A percentile compares a stretch with the other conserved stretches of the same genome.
Evolutionary conservation across 495 filamentous ascomycete genomes (phyloP).

Genomic region (Pyrenula aspistea): DNA sequence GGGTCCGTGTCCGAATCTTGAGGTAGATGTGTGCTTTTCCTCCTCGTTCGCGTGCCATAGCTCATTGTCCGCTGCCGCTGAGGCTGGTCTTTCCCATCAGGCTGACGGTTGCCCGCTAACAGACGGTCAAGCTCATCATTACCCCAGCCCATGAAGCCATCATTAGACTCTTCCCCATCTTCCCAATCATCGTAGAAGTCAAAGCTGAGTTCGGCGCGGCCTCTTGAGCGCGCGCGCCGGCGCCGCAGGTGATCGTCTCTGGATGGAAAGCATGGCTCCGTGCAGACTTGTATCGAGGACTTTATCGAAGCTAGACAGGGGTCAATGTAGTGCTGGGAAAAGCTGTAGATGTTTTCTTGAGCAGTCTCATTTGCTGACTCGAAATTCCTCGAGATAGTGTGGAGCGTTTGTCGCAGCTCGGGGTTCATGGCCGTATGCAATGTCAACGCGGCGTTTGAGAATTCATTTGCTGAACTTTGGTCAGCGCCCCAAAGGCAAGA

Average conservation of each 20-base stretch:
- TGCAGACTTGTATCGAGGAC: constrained; percentile 55
- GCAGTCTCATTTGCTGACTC: constrained; percentile 87
- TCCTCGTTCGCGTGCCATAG: constrained; percentile 58
- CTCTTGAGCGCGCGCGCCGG: constrained; percentile 41
- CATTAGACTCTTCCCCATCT: constrained; percentile 51
- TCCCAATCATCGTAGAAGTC: constrained; percentile 99
- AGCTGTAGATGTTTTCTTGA: constrained; percentile 77
- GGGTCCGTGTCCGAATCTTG: constrained; percentile 58
- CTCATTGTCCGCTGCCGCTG: constrained; percentile 72
- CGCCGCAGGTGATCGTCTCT: constrained; percentile 64
- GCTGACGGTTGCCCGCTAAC: constrained; percentile 54
- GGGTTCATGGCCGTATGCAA: constrained; percentile 77
- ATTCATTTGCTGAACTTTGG: background rate
- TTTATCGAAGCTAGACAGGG: constrained; percentile 64
- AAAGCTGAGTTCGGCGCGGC: constrained; percentile 69
- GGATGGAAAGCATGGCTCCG: constrained; percentile 57
- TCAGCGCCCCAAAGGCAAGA: too few species aligned
- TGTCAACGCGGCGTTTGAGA: constrained; percentile 21
- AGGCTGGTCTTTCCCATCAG: constrained; percentile 47
- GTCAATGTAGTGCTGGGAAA: constrained; percentile 71
- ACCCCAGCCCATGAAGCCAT: constrained; percentile 58
- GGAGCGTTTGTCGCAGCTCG: constrained; percentile 85
- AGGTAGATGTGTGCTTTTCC: constrained; percentile 52
- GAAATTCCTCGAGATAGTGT: constrained; percentile 83
- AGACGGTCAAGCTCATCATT: constrained; percentile 83